Conservation (phyloP, 2,329 filamentous ascomycete species). For the Gaeumannomyces sp. region DNA sequence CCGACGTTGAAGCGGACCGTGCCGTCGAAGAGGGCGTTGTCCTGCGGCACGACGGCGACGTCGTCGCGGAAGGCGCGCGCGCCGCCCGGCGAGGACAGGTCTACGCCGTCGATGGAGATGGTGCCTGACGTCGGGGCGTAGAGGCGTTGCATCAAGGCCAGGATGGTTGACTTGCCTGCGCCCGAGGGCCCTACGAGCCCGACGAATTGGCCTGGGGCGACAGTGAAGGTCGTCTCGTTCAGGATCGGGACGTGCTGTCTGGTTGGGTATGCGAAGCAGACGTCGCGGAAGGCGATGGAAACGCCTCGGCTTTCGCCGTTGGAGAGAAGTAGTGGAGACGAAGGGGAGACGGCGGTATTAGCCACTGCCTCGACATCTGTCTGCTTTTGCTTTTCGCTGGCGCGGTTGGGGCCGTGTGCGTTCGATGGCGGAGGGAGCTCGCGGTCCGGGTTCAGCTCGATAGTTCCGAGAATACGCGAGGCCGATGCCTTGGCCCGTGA, state of each 20-base stretch:
- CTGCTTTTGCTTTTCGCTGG: slow-evolving; percentile 15
- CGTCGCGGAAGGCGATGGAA: slow-evolving; percentile 48
- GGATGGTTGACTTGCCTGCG: slow-evolving; percentile 41
- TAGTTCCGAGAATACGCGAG: slow-evolving; percentile 37
- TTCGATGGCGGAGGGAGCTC: background rate
- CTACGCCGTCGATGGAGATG: slow-evolving; percentile 45
- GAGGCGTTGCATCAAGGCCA: slow-evolving; percentile 44
- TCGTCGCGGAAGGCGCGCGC: slow-evolving; percentile 27
- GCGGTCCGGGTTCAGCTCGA: slow-evolving; percentile 7
- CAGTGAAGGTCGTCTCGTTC: slow-evolving; percentile 29
- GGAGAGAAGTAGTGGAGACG: background rate
- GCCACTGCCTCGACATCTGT: slow-evolving; percentile 34
- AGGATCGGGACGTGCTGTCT: slow-evolving; percentile 48
- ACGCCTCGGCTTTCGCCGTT: slow-evolving; percentile 28
- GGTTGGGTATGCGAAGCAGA: slow-evolving; percentile 55
- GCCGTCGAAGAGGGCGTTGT: slow-evolving; percentile 45
- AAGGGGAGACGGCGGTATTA: slow-evolving; percentile 10
- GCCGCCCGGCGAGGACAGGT: slow-evolving; percentile 21
- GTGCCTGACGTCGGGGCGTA: slow-evolving; percentile 44
- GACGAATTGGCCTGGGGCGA: slow-evolving; percentile 32
- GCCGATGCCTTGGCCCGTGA: slow-evolving; percentile 58
- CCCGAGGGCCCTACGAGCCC: slow-evolving; percentile 40
- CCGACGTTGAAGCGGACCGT: slow-evolving; percentile 43
- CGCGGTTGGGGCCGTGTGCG: slow-evolving; percentile 10
- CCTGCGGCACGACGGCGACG: slow-evolving; percentile 51